Percentiles rank a stretch among this genome's conserved stretches.
These are phyloP conservation scores for Gossypium bickii DNA, from an alignment of 345 rosid genomes.

Conservation along the genomic window DNA sequence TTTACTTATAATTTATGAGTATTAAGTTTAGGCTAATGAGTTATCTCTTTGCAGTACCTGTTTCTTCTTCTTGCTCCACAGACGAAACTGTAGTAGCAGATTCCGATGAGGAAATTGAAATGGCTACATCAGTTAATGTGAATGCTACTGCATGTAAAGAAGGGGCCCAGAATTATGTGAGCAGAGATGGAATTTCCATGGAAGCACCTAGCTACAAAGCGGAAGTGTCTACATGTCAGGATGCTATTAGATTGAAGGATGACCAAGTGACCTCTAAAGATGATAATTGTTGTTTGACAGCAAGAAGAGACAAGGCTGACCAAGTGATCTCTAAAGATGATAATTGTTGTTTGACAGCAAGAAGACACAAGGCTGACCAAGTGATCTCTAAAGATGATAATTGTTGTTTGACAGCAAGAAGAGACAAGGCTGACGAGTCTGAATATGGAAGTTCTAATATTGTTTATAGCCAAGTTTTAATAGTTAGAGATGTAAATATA, in stretches of 20 bases:
- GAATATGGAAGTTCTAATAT: constrained; percentile 63
- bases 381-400: constrained; percentile 17
- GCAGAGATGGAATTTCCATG: constrained; percentile 25
- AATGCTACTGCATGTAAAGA: constrained; percentile 23
- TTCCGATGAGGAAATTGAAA: constrained; percentile 68
- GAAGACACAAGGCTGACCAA: constrained; percentile 32
- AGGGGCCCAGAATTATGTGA: constrained; percentile 27
- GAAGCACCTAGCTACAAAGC: constrained; percentile 32
- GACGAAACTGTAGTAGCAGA: constrained; percentile 95
- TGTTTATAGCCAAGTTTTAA: constrained; percentile 59
- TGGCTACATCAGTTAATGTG: constrained; percentile 36
- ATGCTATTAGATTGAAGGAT: constrained; percentile 24
- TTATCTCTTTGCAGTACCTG: constrained; percentile 47
- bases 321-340: constrained; percentile 14
- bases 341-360: constrained; percentile 26
- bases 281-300: constrained; percentile 25
- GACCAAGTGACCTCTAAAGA: constrained; percentile 21
- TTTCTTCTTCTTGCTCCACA: constrained; percentile 92
- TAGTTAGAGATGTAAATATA: constrained; percentile 39
- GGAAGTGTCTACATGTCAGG: constrained; percentile 21
- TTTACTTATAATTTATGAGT: neutral
- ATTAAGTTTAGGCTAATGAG: neutral
- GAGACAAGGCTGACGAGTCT: constrained; percentile 39
- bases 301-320: constrained; percentile 35
- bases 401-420: constrained; percentile 29